Percentiles rank a stretch among this genome's conserved stretches.
Evolutionary conservation across 345 rosid species (phyloP).

Genomic region (Rhodamnia argentea): DNA sequence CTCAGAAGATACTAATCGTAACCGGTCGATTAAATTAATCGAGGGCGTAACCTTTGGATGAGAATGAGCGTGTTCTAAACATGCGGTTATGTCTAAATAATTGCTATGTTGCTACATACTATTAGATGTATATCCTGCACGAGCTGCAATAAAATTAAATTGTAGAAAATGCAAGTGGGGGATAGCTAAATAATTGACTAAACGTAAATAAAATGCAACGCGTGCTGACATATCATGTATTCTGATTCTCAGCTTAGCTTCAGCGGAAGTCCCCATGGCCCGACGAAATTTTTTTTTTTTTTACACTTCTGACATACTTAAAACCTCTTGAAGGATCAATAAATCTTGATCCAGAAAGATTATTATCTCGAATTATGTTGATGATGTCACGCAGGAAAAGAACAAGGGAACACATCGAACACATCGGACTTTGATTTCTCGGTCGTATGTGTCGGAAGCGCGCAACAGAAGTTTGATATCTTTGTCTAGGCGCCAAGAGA

Average conservation of each 20-base stretch:
- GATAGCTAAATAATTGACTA: not conserved
- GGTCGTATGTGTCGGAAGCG: not conserved
- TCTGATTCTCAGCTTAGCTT: not conserved
- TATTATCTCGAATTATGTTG: not conserved
- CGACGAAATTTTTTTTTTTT: not conserved
- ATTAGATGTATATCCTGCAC: not conserved
- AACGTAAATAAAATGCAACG: not conserved
- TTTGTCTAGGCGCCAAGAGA: accelerated
- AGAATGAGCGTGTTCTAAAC: not conserved
- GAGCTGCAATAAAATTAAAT: not conserved
- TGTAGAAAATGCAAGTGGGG: not conserved
- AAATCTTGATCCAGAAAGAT: not conserved
- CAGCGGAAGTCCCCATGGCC: not conserved
- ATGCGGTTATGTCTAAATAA: not conserved
- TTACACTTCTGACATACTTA: not conserved
- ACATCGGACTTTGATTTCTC: not conserved
- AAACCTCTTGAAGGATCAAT: not conserved
- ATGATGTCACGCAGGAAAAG: not conserved
- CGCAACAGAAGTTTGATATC: not conserved
- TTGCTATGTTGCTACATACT: not conserved
- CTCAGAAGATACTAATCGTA: not conserved
- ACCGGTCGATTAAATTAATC: not conserved
- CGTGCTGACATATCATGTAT: not conserved
- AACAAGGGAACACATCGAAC: not conserved
- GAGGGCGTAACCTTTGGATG: not conserved